Conservation (phyloP, 768 basidiomycete genomes). For the Mycena floridula region DNA sequence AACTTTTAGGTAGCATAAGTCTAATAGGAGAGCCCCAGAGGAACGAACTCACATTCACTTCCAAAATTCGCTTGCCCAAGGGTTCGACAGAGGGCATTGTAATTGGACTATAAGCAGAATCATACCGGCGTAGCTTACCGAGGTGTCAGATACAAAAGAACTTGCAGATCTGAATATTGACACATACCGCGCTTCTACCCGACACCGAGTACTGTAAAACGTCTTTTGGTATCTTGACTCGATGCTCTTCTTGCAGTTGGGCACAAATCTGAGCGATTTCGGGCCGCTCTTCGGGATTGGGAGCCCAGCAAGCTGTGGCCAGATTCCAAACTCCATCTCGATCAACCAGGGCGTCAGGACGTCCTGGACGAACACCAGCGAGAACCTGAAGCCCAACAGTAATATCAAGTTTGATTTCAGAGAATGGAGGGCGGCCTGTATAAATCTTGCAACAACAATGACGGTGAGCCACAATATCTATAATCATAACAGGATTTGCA, state of each 20-base stretch:
- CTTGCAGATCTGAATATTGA: no score
- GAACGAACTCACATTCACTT: no score
- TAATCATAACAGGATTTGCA: background rate
- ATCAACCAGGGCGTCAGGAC: background rate
- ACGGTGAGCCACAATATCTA: background rate
- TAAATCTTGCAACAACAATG: constrained; percentile 3
- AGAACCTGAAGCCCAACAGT: constrained; percentile 5
- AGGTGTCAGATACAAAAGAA: no score
- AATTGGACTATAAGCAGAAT: no score
- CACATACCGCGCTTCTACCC: no score
- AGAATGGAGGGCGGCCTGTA: constrained; percentile 6
- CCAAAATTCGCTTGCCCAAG: no score
- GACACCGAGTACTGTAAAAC: no score
- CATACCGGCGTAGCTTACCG: no score
- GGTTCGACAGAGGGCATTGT: no score
- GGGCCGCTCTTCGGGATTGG: background rate
- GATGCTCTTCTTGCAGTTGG: background rate
- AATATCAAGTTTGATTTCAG: constrained; percentile 1
- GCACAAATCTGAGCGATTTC: no score
- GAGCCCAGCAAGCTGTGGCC: constrained; percentile 3
- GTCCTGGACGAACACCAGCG: constrained; percentile 4
- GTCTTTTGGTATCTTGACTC: background rate
- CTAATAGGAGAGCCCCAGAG: no score
- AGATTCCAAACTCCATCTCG: background rate
- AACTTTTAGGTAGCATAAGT: no score